Evolutionary conservation across 2,329 filamentous ascomycete genomes (phyloP).

Genomic region (Aspergillus tanneri): DNA sequence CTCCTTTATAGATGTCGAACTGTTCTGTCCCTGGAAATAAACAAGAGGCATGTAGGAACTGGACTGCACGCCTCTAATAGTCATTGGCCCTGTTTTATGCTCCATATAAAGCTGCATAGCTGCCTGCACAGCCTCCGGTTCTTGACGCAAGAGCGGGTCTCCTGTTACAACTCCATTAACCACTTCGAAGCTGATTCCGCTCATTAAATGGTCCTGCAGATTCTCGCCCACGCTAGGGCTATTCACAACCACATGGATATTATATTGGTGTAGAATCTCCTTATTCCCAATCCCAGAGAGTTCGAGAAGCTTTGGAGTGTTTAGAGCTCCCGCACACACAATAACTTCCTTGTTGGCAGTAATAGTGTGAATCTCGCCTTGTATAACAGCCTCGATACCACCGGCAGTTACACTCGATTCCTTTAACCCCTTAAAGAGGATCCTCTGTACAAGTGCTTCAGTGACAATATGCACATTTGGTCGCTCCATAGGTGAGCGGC

Average conservation of each 20-base stretch:
- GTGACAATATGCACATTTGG: slow-evolving; percentile 16
- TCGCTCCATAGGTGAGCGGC: background rate
- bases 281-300: slow-evolving; percentile 51
- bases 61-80: slow-evolving; percentile 13
- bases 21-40: background rate
- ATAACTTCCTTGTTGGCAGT: slow-evolving; percentile 40
- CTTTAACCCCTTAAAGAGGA: slow-evolving; percentile 11
- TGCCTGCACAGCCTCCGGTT: background rate
- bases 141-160: background rate
- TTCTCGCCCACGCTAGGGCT: slow-evolving; percentile 51
- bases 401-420: background rate
- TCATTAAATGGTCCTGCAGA: slow-evolving; percentile 31
- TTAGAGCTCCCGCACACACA: slow-evolving; percentile 43
- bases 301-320: slow-evolving; percentile 49
- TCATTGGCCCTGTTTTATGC: slow-evolving; percentile 4
- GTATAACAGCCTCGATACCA: background rate
- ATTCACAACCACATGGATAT: slow-evolving; percentile 46
- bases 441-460: slow-evolving; percentile 9
- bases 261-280: slow-evolving; percentile 36
- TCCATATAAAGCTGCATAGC: background rate
- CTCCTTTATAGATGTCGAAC: background rate
- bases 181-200: slow-evolving; percentile 6
- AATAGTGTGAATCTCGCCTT: slow-evolving; percentile 2
- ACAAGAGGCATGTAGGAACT: slow-evolving; percentile 7
- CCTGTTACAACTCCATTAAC: background rate